Evolutionary conservation across 2,329 filamentous ascomycete genomes (phyloP), one percentile per base, ranked within the genome.

Genomic region (Huntiella decipiens): DNA sequence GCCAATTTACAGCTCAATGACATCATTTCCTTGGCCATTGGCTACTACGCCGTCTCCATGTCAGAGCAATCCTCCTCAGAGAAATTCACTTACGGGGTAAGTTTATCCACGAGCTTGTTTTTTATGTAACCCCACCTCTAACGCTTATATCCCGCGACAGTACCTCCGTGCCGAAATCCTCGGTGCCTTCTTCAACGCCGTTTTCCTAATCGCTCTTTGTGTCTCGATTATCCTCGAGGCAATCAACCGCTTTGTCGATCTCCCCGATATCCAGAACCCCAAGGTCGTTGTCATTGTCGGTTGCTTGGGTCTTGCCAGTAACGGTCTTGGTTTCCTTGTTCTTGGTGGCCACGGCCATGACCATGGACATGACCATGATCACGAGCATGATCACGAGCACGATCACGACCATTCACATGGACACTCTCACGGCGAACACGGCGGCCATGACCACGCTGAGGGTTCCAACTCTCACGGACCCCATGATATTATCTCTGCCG

Each of bases 161-260:
- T 98, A 87, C 83, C 81, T 96, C 67, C 84, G 91, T 54, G 91
- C 91, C 33, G 91, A 98, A 67, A 96, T 93, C 8, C 71, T 98
- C 4, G 91, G 91, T 57, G 91, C 91, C 41, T 79, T 96, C 55
- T 84, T 96, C 64, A 98, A 98, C 57, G 91, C 91, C 53, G 88
- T 96, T 39, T 98, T 98, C 66, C 71, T 98, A 38, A 91, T 98
- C 57, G 91, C 91, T 5, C 74, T 98, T 6, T 98, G 91, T 64
- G 70, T 98, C 47, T 92, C 88, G 43, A 98, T 98, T 61, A 82
- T 96, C 57, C 77, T 98, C 55, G 91, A 98, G 63, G 91, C 91
- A 12, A 73, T 95, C 50, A 85, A 87, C 56, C 81, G 91, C 57
- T 82, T 98, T 54, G 72, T 96, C 57, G 85, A 96, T 56, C 86